Percentiles rank a stretch among this genome's conserved stretches.
Evolutionary conservation across 305 asterid species (phyloP).

Genomic region (Plantago rigida): DNA sequence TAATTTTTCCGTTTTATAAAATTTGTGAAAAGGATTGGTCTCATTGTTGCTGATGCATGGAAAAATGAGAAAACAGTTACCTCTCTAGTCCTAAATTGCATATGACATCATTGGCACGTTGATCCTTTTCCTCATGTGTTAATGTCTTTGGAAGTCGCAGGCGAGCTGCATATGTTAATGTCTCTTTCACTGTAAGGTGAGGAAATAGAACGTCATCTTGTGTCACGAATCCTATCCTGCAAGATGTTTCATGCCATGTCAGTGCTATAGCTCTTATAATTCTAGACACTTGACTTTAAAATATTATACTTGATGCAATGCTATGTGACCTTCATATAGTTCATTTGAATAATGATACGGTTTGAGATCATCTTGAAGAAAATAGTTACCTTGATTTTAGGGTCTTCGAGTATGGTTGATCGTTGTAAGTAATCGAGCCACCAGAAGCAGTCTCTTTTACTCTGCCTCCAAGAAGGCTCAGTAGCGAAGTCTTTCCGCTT

Average conservation of each 20-base stretch:
- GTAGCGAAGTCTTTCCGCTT: slow-evolving; percentile 82
- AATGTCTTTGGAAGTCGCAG: slow-evolving; percentile 61
- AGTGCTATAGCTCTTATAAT: background rate
- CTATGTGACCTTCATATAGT: no score
- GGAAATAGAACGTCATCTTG: slow-evolving; percentile 95
- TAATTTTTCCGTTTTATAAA: background rate
- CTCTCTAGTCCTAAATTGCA: slow-evolving; percentile 77
- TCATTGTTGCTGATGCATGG: background rate
- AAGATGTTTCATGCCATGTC: background rate
- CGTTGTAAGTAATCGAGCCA: slow-evolving; percentile 68
- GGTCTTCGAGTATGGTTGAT: slow-evolving; percentile 67
- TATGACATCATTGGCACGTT: slow-evolving; percentile 71
- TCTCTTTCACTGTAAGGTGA: slow-evolving; percentile 87
- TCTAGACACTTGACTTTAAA: no score
- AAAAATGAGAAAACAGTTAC: slow-evolving; percentile 28
- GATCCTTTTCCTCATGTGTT: slow-evolving; percentile 63
- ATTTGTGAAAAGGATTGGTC: background rate
- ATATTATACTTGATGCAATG: no score
- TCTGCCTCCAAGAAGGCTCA: slow-evolving; percentile 82
- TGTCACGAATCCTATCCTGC: slow-evolving; percentile 93
- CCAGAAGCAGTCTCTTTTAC: slow-evolving; percentile 41
- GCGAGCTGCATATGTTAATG: slow-evolving; percentile 74
- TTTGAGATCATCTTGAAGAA: background rate
- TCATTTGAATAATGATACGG: no score
- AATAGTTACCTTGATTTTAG: slow-evolving; percentile 62